A percentile compares a stretch with the other conserved stretches of the same genome.
These are phyloP conservation scores for maize (Zea mays) DNA, from an alignment of 176 grass and related monocot genomes.

Conservation along the genomic window Zm-B73-REFERENCE-NAM-5.0 NC_050103.1:153715501-153716000, in stretches of 20 bases:
- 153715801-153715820: conserved; percentile 46
- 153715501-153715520: conserved; percentile 61
- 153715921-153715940: conserved; percentile 23
- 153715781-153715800: conserved; percentile 42
- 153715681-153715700: conserved; percentile 31
- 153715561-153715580: not conserved
- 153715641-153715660: conserved; percentile 47
- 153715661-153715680: conserved; percentile 16
- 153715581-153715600: conserved; percentile 27
- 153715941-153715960: conserved; percentile 8
- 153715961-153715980: not conserved
- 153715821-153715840: conserved; percentile 61
- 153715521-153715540: conserved; percentile 45
- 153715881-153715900: conserved; percentile 44
- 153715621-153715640: conserved; percentile 43
- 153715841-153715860: conserved; percentile 28
- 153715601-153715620: conserved; percentile 45
- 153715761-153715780: conserved; percentile 34
- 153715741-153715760: conserved; percentile 60
- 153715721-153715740: conserved; percentile 47
- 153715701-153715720: conserved; percentile 55
- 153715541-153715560: conserved; percentile 59
- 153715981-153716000: conserved; percentile 27
- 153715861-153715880: conserved; percentile 49
- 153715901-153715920: conserved; percentile 57